Evolutionary conservation across 495 filamentous ascomycete genomes (phyloP).

Genomic region (Recurvomyces mirabilis): DNA sequence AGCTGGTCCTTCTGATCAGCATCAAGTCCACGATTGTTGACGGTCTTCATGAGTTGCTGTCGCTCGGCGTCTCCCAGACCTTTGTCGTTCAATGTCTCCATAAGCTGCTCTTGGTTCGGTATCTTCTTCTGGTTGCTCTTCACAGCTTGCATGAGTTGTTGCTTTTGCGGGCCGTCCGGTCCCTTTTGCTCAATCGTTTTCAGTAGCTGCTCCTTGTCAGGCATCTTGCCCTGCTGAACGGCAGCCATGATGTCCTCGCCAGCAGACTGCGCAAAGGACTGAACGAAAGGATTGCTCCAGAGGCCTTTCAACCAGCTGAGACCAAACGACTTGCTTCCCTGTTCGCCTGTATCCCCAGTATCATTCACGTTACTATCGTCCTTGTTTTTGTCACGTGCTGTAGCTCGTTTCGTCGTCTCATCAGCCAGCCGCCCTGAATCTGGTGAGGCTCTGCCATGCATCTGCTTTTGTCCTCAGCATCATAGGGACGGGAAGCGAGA

Average conservation of each 20-base stretch:
- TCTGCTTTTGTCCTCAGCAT: too few relatives aligned
- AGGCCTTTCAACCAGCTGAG: constrained; percentile 3
- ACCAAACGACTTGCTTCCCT: too few relatives aligned
- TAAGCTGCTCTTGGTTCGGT: not conserved
- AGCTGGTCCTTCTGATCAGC: not conserved
- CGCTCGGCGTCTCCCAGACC: not conserved
- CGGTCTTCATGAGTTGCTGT: constrained; percentile 7
- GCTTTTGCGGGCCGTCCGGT: not conserved
- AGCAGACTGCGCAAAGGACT: not conserved
- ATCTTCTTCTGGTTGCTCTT: not conserved
- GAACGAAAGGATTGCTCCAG: not conserved
- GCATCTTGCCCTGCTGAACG: not conserved
- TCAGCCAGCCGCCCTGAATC: too few relatives aligned
- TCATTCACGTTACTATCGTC: too few relatives aligned
- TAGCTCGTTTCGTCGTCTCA: too few relatives aligned
- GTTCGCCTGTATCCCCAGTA: too few relatives aligned
- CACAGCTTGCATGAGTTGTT: constrained; percentile 12
- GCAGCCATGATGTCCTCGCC: not conserved
- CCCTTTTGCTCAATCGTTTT: not conserved
- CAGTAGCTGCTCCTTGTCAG: constrained; percentile 1
- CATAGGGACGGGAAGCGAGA: too few relatives aligned
- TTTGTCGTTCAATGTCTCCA: constrained; percentile 1
- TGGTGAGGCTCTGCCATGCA: too few relatives aligned
- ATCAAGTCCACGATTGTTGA: not conserved
- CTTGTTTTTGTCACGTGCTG: too few relatives aligned